These are phyloP conservation scores for Penicillium sp. DNA, from an alignment of 2,329 filamentous ascomycete genomes.

Conservation along the genomic window DNA sequence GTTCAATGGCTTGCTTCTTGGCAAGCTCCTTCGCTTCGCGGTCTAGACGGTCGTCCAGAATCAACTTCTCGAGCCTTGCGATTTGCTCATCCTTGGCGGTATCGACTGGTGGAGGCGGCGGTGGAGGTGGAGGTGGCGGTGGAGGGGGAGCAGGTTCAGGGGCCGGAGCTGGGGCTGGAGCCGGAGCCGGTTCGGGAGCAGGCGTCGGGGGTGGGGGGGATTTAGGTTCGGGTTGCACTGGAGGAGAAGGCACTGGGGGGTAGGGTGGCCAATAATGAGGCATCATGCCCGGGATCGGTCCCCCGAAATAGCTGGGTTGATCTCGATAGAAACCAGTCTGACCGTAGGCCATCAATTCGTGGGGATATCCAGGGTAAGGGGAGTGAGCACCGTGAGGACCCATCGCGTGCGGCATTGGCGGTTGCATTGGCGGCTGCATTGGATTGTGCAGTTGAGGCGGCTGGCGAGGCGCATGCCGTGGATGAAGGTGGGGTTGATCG, in stretches of 20 bases:
- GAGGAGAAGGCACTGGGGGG: slow-evolving; percentile 35
- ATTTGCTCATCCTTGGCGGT: slow-evolving; percentile 58
- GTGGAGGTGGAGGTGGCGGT: background rate
- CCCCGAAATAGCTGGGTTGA: slow-evolving; percentile 31
- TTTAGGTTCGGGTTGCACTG: slow-evolving; percentile 31
- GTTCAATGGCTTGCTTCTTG: slow-evolving; percentile 48
- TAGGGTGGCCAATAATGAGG: slow-evolving; percentile 39
- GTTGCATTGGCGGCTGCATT: slow-evolving; percentile 29
- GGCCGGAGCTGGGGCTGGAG: slow-evolving; percentile 17
- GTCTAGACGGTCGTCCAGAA: slow-evolving; percentile 46
- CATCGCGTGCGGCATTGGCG: slow-evolving; percentile 31
- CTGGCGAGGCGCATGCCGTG: slow-evolving; percentile 29
- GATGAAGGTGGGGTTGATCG: slow-evolving; percentile 30
- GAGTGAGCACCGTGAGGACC: slow-evolving; percentile 21
- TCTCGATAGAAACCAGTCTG: slow-evolving; percentile 31
- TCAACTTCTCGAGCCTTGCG: slow-evolving; percentile 61
- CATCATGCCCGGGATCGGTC: slow-evolving; percentile 37
- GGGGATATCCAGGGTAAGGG: slow-evolving; percentile 34
- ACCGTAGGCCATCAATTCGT: slow-evolving; percentile 43
- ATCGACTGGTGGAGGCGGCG: slow-evolving; percentile 42
- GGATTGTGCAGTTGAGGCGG: slow-evolving; percentile 32
- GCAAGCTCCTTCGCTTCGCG: slow-evolving; percentile 40
- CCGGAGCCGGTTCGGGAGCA: slow-evolving; percentile 8
- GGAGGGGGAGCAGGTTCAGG: slow-evolving; percentile 5
- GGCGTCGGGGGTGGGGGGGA: slow-evolving; percentile 23